phyloP scores from a whole-genome alignment of 139 green algal genomes.

The Chlamydomonas sp. region DNA sequence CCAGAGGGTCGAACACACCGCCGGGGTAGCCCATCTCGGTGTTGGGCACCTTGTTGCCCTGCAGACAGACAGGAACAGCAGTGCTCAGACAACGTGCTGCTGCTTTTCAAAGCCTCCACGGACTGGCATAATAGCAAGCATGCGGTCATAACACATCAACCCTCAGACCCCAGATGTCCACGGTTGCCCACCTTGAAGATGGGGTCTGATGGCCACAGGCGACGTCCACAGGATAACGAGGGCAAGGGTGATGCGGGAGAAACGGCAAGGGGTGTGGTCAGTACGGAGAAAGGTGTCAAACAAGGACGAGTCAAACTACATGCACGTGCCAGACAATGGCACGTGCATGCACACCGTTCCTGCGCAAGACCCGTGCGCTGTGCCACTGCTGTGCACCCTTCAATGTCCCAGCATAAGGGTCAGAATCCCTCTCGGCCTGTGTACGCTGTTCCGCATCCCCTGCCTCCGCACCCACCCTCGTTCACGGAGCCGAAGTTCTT shows the following conservation, averaged over 20 bases:
- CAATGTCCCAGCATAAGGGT: too few species aligned
- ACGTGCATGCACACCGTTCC: neutral
- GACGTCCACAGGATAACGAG: too few species aligned
- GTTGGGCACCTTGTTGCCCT: constrained; percentile 78
- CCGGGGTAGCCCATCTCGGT: constrained; percentile 79
- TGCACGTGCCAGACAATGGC: neutral
- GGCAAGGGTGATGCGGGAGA: too few species aligned
- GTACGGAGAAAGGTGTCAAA: neutral
- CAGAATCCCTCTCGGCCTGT: too few species aligned
- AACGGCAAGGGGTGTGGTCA: too few species aligned
- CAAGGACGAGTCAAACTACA: neutral
- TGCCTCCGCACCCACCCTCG: constrained; percentile 37
- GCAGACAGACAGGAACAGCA: neutral
- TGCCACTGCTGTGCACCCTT: too few species aligned
- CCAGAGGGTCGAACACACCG: constrained; percentile 86
- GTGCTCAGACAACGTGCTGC: too few species aligned
- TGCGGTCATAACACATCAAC: neutral
- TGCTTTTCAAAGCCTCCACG: too few species aligned
- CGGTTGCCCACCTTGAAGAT: constrained; percentile 59
- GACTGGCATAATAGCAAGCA: too few species aligned
- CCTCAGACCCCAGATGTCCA: neutral
- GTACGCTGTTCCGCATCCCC: too few species aligned
- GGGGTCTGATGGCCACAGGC: constrained; percentile 47
- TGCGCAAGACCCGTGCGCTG: too few species aligned
- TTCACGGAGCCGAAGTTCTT: constrained; percentile 82